Evolutionary conservation across 176 grass and related monocot species (phyloP).

Genomic region (Aegilops umbellulata): DNA sequence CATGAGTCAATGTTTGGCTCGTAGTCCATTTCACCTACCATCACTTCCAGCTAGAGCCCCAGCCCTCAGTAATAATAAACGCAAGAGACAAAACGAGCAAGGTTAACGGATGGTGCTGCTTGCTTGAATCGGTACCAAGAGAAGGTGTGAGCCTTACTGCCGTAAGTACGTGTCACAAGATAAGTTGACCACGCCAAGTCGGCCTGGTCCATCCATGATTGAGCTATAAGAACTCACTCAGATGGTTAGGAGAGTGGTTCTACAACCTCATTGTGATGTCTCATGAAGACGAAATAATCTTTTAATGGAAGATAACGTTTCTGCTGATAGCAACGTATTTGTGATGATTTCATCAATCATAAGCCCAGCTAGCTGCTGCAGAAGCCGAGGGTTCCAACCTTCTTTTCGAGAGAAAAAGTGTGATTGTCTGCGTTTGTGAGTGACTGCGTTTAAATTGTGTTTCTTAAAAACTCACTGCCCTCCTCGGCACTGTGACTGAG

Average conservation of each 20-base stretch:
- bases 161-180: not conserved
- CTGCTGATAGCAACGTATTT: too few relatives aligned
- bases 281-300: too few relatives aligned
- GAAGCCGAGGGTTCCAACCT: too few relatives aligned
- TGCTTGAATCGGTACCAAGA: not conserved
- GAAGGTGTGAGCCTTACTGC: not conserved
- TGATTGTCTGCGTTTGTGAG: too few relatives aligned
- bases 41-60: not conserved
- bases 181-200: not conserved
- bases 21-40: not conserved
- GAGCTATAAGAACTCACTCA: not conserved
- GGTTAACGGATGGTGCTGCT: not conserved
- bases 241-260: too few relatives aligned
- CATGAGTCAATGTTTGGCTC: not conserved
- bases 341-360: too few relatives aligned
- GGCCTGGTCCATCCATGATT: not conserved
- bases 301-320: too few relatives aligned
- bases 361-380: too few relatives aligned
- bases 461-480: too few relatives aligned
- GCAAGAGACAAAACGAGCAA: not conserved
- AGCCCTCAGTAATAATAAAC: not conserved
- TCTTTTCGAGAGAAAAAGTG: too few relatives aligned
- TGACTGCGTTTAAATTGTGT: too few relatives aligned
- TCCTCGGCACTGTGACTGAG: not conserved
- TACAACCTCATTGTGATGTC: too few relatives aligned